Conservation (phyloP, 1,284 basidiomycete species). For the Trichosporon coremiiforme region DNA sequence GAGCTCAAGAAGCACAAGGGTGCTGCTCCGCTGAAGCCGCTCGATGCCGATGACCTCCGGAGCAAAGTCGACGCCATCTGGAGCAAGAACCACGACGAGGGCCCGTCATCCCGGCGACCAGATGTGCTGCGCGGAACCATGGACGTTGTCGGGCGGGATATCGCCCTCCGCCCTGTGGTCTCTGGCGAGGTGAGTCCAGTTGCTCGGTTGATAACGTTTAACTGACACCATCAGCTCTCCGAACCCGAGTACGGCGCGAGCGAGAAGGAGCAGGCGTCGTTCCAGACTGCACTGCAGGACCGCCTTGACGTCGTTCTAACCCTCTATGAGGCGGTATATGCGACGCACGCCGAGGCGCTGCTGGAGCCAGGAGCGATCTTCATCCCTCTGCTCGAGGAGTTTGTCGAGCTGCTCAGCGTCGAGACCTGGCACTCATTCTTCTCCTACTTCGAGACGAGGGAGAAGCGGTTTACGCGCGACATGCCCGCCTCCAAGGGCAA, state of each 20-base stretch:
- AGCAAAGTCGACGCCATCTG: constrained; percentile 20
- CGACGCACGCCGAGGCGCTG: constrained; percentile 22
- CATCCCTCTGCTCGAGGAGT: constrained; percentile 51
- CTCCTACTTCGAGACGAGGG: constrained; percentile 48
- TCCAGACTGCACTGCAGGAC: constrained; percentile 42
- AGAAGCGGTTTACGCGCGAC: constrained; percentile 48
- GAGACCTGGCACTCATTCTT: constrained; percentile 48
- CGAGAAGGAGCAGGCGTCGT: constrained; percentile 32
- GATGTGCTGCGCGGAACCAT: constrained; percentile 42
- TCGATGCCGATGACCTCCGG: constrained; percentile 14
- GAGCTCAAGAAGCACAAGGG: constrained; percentile 18
- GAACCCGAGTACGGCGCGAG: constrained; percentile 34
- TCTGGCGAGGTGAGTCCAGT: constrained; percentile 36
- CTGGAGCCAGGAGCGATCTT: constrained; percentile 51
- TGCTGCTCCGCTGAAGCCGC: constrained; percentile 5
- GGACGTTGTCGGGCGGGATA: constrained; percentile 47
- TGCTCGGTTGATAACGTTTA: not conserved
- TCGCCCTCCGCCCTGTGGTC: constrained; percentile 39
- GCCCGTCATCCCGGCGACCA: constrained; percentile 10
- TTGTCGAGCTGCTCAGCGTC: constrained; percentile 49
- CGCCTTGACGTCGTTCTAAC: constrained; percentile 49
- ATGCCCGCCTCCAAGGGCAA: constrained; percentile 54
- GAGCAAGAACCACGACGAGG: constrained; percentile 15
- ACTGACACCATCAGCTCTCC: constrained; percentile 28
- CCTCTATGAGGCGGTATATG: constrained; percentile 44